Percentiles rank a stretch among this genome's conserved stretches.
These are phyloP conservation scores for Ceratobasidium sp. DNA, from an alignment of 1,284 basidiomycete species.

Conservation along the genomic window DNA sequence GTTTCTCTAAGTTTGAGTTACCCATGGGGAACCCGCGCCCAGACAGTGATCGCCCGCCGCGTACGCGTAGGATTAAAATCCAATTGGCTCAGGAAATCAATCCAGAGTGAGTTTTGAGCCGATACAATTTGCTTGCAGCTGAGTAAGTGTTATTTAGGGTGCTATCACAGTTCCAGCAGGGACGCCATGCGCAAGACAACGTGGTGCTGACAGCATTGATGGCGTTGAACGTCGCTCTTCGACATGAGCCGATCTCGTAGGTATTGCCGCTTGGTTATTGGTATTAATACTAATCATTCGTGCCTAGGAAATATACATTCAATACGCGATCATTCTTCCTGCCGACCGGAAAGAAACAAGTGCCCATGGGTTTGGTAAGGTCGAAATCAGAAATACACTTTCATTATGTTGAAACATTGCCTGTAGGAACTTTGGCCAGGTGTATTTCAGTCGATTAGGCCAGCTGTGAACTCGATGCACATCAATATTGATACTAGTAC, in stretches of 20 bases:
- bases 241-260: conserved; percentile 71
- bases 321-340: conserved; percentile 80
- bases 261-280: conserved; percentile 29
- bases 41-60: conserved; percentile 13
- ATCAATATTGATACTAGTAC: conserved; percentile 81
- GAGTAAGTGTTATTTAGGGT: conserved; percentile 56
- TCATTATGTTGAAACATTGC: not conserved
- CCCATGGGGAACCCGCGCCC: conserved; percentile 52
- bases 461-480: conserved; percentile 69
- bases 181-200: conserved; percentile 73
- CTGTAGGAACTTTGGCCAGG: conserved; percentile 38
- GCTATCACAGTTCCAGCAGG: conserved; percentile 67
- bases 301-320: conserved; percentile 63
- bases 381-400: not conserved
- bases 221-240: conserved; percentile 75
- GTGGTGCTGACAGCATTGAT: conserved; percentile 74
- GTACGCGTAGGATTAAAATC: conserved; percentile 55
- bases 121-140: not conserved
- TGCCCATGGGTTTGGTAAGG: conserved; percentile 66
- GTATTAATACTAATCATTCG: not conserved
- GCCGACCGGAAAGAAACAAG: conserved; percentile 64
- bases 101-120: conserved; percentile 63
- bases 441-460: conserved; percentile 60
- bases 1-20: conserved; percentile 63
- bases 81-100: conserved; percentile 75